These are phyloP conservation scores for Rhizopogon vesiculosus DNA, from an alignment of 768 basidiomycete genomes.

Conservation along the genomic window DNA sequence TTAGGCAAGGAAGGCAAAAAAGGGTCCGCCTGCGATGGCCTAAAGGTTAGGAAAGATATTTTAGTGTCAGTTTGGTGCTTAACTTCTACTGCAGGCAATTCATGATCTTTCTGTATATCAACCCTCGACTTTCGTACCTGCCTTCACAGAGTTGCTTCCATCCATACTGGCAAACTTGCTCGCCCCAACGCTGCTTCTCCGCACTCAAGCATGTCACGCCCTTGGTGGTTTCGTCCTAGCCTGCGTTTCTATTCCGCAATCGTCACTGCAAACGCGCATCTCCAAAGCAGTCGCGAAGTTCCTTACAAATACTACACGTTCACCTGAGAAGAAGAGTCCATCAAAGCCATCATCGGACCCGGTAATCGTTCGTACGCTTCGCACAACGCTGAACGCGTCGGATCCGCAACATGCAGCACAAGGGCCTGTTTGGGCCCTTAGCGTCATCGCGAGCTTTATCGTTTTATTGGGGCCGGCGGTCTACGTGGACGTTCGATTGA, in stretches of 20 bases:
- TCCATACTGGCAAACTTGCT: constrained; percentile 61
- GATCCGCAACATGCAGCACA: constrained; percentile 63
- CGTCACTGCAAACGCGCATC: constrained; percentile 47
- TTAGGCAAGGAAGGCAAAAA: constrained; percentile 89
- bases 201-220: constrained; percentile 71
- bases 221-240: constrained; percentile 65
- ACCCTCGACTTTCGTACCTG: constrained; percentile 63
- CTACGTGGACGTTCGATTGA: constrained; percentile 38
- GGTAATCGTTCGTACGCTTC: constrained; percentile 58
- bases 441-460: constrained; percentile 59
- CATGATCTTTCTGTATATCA: constrained; percentile 63
- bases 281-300: constrained; percentile 43
- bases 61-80: constrained; percentile 6
- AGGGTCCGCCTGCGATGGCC: constrained; percentile 71
- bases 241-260: constrained; percentile 41
- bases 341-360: constrained; percentile 38
- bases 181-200: constrained; percentile 58
- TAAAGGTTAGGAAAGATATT: constrained; percentile 48
- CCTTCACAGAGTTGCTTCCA: constrained; percentile 56
- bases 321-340: constrained; percentile 34
- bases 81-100: constrained; percentile 50
- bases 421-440: constrained; percentile 75
- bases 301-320: constrained; percentile 36
- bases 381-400: constrained; percentile 50
- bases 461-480: constrained; percentile 60